A percentile compares a stretch with the other conserved stretches of the same genome.
Evolutionary conservation across 495 filamentous ascomycete species (phyloP).

Genomic region (Gamarada debralockiae): DNA sequence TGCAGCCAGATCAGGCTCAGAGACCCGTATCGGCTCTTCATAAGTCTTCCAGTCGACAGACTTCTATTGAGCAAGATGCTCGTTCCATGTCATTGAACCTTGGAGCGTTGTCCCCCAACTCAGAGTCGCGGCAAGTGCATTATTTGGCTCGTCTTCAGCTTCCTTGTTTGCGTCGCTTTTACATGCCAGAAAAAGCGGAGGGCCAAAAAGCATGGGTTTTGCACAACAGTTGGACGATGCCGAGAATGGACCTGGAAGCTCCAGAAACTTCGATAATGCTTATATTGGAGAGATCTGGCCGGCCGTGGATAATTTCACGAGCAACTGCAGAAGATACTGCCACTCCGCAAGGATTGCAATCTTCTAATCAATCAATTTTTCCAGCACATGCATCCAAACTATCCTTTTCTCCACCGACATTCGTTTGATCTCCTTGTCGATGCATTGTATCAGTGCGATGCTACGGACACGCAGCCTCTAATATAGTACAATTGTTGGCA

Average conservation of each 20-base stretch:
- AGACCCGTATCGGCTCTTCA: not conserved
- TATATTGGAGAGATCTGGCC: too few relatives aligned
- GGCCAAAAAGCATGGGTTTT: not conserved
- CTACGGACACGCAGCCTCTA: not conserved
- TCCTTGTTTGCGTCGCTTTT: slow-evolving; percentile 1
- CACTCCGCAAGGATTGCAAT: not conserved
- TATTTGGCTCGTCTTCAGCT: not conserved
- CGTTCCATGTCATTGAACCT: slow-evolving; percentile 2
- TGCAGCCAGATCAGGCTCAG: not conserved
- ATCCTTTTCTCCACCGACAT: slow-evolving; percentile 1
- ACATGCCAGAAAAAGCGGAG: not conserved
- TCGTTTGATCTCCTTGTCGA: not conserved
- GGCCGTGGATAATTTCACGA: not conserved
- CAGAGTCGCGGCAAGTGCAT: slow-evolving; percentile 5
- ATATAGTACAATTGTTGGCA: not conserved
- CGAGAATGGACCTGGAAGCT: too few relatives aligned
- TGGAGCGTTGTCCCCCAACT: not conserved
- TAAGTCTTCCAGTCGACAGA: not conserved
- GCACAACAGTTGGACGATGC: too few relatives aligned
- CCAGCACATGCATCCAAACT: not conserved
- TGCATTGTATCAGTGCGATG: not conserved
- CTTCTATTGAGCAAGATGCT: slow-evolving; percentile 1
- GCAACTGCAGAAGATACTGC: not conserved
- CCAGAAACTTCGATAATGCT: too few relatives aligned
- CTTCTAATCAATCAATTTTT: not conserved